Base-by-base conservation (phyloP, 2,329 filamentous ascomycete species). In the Hypomyces perniciosus region DNA sequence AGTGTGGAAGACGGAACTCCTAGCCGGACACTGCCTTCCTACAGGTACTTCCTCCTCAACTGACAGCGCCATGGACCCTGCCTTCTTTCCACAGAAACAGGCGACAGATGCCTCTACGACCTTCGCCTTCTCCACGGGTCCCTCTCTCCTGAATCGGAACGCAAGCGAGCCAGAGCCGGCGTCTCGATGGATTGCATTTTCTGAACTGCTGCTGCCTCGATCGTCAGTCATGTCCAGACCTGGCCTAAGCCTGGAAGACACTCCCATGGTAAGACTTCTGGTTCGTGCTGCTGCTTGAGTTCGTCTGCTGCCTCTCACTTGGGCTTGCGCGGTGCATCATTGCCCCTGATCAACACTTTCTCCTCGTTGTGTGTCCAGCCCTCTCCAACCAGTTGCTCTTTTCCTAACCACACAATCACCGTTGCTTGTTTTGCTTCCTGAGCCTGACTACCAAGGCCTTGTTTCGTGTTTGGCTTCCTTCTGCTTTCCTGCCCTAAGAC, bases 341-440 rank as follows among this genome's bases (percentile, higher is more conserved):
- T 38, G 43, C 47, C 46, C 45, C 31, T 34, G n/a, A 9, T 46
- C 35, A 46, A 54, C 35, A 20, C 48, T 41, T 54, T 44, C 46
- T 48, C 48, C 46, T 53, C 45, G n/a, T 48, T 33, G 13, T 48
- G 35, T 48, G 30, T 44, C 35, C 43, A 20, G 39, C 51, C 58
- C 52, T 44, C 51, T 51, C 49, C 44, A 51, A 52, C 53, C 54
- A 60, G 52, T 60, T 59, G 55, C 56, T 59, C 56, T 56, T 63
- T 61, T 60, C 56, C 42, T 52, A 48, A 40, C 41, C 44, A 46
- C 39, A 47, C 12, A 48, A 27, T 41, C 42, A 50, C 47, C 44
- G 48, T 64, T 58, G 57, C 57, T 60, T 52, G 55, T 20, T 54
- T 59, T 61, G 58, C 52, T 62, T 52, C 54, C 55, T 46, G 38